Evolutionary conservation across 2,329 filamentous ascomycete species (phyloP), one percentile per base, ranked within the genome.

Genomic region (Xylaria multiplex): DNA sequence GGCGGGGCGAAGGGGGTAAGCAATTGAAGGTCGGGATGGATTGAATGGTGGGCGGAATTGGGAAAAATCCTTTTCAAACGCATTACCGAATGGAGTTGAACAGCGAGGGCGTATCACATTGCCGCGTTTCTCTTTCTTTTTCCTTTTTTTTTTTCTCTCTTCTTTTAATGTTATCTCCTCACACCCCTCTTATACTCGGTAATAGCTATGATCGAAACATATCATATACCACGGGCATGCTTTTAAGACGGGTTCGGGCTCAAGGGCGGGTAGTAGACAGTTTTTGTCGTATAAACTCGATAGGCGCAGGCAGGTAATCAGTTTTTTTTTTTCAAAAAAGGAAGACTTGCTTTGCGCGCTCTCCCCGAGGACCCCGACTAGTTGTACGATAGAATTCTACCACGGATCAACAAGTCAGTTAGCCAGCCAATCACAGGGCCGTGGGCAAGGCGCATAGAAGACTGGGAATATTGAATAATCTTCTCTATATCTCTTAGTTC

Each of bases 71-170:
- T 53, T 14, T 58, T 53, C 59, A 19, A 53, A 50, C 49, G 55
- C 66, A 63, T 57, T 57, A 46, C n/a, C 52, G 65, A 62, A 68
- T 57, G 69, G 73, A 71, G 70, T 72, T 72, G 59, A 62, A 40
- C 14, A 64, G 62, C 49, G 57, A 50, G 57, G 61, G 58, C 56
- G 43, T 63, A 49, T 63, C 35, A 35, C 49, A 59, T 50, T 42
- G 43, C 45, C 30, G 59, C 61, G 58, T 30, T 46, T 42, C 52
- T 19, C 42, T 50, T 45, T 45, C 64, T 58, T 48, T 60, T 32
- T 30, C 19, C 43, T 35, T 19, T 30, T 46, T 42, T 48, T 19
- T 42, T 50, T 45, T 40, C 64, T 58, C 45, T 60, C 27, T 30
- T 48, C 13, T 52, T 49, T 30, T 30, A 27, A 27, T 5, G 27